These are phyloP conservation scores for Sarocladiaceae sp. DNA, from an alignment of 2,329 filamentous ascomycete species.

Conservation along the genomic window DNA sequence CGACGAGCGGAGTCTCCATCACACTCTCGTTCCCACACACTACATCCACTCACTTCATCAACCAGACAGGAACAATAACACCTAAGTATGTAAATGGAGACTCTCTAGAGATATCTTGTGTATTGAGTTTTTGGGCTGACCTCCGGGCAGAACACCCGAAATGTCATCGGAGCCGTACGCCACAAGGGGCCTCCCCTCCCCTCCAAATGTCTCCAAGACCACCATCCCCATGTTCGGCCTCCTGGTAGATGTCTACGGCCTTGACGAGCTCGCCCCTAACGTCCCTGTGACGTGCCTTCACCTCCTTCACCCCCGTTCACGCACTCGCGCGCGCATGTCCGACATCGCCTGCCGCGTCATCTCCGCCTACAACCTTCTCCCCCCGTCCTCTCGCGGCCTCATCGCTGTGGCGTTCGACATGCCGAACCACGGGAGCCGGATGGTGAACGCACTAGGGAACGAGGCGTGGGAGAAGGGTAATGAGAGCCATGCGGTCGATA, in stretches of 20 bases:
- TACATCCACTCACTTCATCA: too few relatives aligned
- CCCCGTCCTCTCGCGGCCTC: constrained; percentile 45
- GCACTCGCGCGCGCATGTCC: constrained; percentile 66
- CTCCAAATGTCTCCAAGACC: constrained; percentile 52
- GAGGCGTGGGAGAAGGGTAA: constrained; percentile 76
- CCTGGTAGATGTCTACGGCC: constrained; percentile 71
- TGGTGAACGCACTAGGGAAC: constrained; percentile 63
- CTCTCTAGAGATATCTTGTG: too few relatives aligned
- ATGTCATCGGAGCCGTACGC: constrained; percentile 19
- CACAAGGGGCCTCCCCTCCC: constrained; percentile 30
- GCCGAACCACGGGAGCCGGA: constrained; percentile 78
- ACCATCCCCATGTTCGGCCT: constrained; percentile 72
- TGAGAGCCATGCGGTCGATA: constrained; percentile 77
- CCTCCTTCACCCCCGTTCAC: constrained; percentile 77
- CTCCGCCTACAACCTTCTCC: constrained; percentile 44
- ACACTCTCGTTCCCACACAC: too few relatives aligned
- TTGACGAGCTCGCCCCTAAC: constrained; percentile 60
- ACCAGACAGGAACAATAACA: too few relatives aligned
- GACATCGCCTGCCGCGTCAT: constrained; percentile 65
- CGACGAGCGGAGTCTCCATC: too few relatives aligned
- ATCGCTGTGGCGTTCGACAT: constrained; percentile 86
- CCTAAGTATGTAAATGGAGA: too few relatives aligned
- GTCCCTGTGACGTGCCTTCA: constrained; percentile 71
- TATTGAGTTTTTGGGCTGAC: too few relatives aligned
- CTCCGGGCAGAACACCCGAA: too few relatives aligned